Conservation (phyloP, 371 early-diverging fungal genomes). For the Batkoa obscura region DNA sequence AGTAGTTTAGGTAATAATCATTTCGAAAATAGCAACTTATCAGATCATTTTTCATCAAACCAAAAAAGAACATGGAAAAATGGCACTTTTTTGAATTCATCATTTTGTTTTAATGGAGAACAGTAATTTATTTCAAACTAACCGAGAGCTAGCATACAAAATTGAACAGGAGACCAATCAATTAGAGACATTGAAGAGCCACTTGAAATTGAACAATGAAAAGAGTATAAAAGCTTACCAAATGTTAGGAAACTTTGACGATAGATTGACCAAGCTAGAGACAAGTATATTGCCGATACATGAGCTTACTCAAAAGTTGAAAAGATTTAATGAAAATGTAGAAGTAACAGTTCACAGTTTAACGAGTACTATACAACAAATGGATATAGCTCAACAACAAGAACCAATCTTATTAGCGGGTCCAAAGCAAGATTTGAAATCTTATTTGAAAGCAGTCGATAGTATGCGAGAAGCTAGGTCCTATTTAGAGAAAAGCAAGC, state of each 20-base stretch:
- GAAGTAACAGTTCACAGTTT: background rate
- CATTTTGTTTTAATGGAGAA: too few species aligned
- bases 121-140: too few species aligned
- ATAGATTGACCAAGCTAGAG: slow-evolving; percentile 56
- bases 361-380: background rate
- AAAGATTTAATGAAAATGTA: slow-evolving; percentile 37
- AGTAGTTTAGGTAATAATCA: too few species aligned
- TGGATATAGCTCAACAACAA: background rate
- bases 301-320: slow-evolving; percentile 61
- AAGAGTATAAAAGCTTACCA: slow-evolving; percentile 3
- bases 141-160: too few species aligned
- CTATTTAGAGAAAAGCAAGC: slow-evolving; percentile 23
- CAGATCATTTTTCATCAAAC: too few species aligned
- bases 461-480: slow-evolving; percentile 32
- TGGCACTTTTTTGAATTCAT: too few species aligned
- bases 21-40: too few species aligned
- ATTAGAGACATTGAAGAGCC: slow-evolving; percentile 14
- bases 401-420: slow-evolving; percentile 3
- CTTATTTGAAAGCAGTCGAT: slow-evolving; percentile 30
- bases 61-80: too few species aligned
- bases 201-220: slow-evolving; percentile 16
- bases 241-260: slow-evolving; percentile 26
- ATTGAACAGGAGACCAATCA: slow-evolving; percentile 5
- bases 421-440: slow-evolving; percentile 11
- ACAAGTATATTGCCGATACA: slow-evolving; percentile 70